Percentiles rank a stretch among this genome's conserved stretches.
Conservation (phyloP, 2,329 filamentous ascomycete species). For the Sporothrix inflata region DNA sequence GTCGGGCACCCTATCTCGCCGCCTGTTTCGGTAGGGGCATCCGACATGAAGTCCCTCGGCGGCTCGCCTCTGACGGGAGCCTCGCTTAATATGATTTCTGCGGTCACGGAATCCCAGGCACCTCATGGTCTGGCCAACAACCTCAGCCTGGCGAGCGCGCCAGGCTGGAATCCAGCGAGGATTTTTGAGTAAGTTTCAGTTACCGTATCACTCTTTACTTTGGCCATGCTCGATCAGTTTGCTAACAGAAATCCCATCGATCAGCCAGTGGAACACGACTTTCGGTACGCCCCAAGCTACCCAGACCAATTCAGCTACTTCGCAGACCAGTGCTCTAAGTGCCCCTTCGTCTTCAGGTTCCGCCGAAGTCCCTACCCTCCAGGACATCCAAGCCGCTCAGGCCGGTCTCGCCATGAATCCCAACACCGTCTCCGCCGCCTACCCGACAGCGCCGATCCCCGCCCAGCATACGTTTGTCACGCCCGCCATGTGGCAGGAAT, state of each 20-base stretch:
- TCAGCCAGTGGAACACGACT: conserved; percentile 90
- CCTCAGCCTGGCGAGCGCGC: conserved; percentile 65
- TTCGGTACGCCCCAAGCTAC: conserved; percentile 73
- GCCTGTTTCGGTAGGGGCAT: conserved; percentile 72
- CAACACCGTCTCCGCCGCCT: conserved; percentile 53
- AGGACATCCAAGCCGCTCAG: conserved; percentile 56
- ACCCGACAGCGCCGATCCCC: conserved; percentile 57
- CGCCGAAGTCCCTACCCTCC: conserved; percentile 57
- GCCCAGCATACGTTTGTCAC: conserved; percentile 59
- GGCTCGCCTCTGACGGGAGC: conserved; percentile 70
- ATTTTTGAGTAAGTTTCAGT: conserved; percentile 79
- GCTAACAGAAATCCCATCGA: background rate
- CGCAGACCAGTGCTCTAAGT: conserved; percentile 57
- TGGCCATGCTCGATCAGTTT: no score
- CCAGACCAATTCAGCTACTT: conserved; percentile 47
- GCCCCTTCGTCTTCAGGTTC: conserved; percentile 57
- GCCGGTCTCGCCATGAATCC: conserved; percentile 52
- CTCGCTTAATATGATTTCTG: conserved; percentile 71
- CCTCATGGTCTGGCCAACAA: conserved; percentile 49
- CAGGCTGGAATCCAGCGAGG: conserved; percentile 79
- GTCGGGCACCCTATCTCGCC: conserved; percentile 71
- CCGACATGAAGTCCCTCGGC: conserved; percentile 73
- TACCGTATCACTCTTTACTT: background rate
- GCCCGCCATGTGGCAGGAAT: conserved; percentile 74
- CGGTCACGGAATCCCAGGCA: conserved; percentile 58